Percentiles rank a stretch among this genome's conserved stretches.
Conservation (phyloP, 768 basidiomycete genomes). For the Boletus tomentosulus region DNA sequence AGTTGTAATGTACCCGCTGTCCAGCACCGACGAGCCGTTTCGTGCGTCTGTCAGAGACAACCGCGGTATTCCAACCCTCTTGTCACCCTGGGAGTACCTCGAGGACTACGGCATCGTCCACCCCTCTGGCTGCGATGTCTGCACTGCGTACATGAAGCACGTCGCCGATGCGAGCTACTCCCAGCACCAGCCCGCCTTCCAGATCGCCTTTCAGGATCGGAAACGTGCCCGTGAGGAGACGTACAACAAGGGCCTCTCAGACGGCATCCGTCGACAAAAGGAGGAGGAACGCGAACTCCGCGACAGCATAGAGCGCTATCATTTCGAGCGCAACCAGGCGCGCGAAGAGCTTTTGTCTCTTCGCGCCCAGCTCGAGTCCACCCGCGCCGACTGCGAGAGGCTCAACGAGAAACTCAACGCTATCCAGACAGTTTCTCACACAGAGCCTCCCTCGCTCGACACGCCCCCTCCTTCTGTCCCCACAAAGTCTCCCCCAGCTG, state of each 20-base stretch:
- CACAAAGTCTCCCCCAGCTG: constrained; percentile 3
- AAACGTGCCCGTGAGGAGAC: constrained; percentile 37
- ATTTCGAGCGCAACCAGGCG: constrained; percentile 34
- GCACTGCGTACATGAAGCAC: constrained; percentile 38
- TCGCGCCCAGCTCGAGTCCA: constrained; percentile 32
- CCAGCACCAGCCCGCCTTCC: constrained; percentile 35
- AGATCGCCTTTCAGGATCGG: constrained; percentile 38
- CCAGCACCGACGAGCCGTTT: constrained; percentile 30
- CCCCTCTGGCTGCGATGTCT: constrained; percentile 36
- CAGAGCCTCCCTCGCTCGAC: constrained; percentile 5
- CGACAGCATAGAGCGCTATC: constrained; percentile 33
- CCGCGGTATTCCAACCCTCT: constrained; percentile 31
- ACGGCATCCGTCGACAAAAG: constrained; percentile 40
- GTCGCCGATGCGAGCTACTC: constrained; percentile 38
- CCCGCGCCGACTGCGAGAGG: constrained; percentile 31
- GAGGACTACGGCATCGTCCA: constrained; percentile 39
- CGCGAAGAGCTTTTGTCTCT: constrained; percentile 30
- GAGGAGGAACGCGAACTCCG: constrained; percentile 34
- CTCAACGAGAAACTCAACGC: constrained; percentile 25
- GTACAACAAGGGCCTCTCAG: constrained; percentile 37
- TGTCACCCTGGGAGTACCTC: constrained; percentile 39
- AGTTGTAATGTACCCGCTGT: constrained; percentile 31
- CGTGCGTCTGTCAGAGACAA: constrained; percentile 26
- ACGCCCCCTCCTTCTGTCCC: constrained; percentile 2
- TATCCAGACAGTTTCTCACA: neutral